Evolutionary conservation across 441 rosid genomes (phyloP).

Genomic region (Theobroma grandiflorum): DNA sequence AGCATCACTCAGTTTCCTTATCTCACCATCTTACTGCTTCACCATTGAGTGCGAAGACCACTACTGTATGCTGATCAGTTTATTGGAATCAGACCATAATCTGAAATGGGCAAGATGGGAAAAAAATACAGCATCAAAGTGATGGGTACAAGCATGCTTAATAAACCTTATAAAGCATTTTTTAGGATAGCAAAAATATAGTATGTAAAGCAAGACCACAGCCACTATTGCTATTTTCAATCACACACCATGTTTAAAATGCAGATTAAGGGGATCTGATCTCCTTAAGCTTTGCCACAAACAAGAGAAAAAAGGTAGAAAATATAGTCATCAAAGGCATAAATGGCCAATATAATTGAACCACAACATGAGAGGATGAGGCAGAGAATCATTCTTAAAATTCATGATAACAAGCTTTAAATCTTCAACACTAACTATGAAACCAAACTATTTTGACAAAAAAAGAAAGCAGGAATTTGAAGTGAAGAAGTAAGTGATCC

Average conservation of each 20-base stretch:
- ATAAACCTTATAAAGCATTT: neutral
- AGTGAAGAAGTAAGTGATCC: neutral
- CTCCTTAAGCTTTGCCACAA: neutral
- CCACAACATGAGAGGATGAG: neutral
- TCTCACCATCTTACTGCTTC: slow-evolving; percentile 8
- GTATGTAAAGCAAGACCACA: neutral
- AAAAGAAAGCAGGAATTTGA: neutral
- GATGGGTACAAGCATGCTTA: neutral
- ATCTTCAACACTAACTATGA: neutral
- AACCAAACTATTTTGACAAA: neutral
- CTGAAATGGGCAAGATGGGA: slow-evolving; percentile 16
- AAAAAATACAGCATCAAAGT: slow-evolving; percentile 18
- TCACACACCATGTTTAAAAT: neutral
- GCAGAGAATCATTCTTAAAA: neutral
- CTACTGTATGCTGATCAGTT: neutral
- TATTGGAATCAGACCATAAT: neutral
- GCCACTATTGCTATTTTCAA: neutral
- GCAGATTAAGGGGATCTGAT: neutral
- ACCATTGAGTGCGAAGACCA: neutral
- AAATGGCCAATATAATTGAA: neutral
- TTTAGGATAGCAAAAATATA: neutral
- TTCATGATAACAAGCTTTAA: neutral
- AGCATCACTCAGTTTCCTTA: slow-evolving; percentile 7
- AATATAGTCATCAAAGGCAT: neutral
- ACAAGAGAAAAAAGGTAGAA: neutral